Base-by-base conservation (phyloP, 306 rosid genomes). In the Luffa acutangula region DNA sequence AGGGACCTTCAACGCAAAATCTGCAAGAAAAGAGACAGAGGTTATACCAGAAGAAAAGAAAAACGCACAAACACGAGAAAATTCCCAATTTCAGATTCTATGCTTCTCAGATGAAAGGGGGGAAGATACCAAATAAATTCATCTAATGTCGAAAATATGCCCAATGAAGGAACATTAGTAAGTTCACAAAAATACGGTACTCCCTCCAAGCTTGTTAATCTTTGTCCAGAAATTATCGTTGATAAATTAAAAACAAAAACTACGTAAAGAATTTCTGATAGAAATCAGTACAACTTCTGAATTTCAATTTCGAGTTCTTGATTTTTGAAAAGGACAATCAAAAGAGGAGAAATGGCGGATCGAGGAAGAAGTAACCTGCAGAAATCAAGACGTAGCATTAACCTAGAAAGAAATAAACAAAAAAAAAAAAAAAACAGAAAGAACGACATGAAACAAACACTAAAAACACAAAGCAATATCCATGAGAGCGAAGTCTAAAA, bases 1-100 rank as follows among this genome's bases (percentile, higher is more conserved):
- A 39, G 96, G 87, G 18, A 76, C 87, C 15, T 83, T 80, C n/a
- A 80, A 81, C 37, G 89, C 88, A 83, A 85, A 88, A 83, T 92
- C 97, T 94, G 89, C 85, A 82, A 52, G 64, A 75, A 45, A 83
- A 25, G 7, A 31, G 42, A 31, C 11, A 77, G 11, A 52, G 72
- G 39, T 14, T 45, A 53, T 7, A 33, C n/a, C 62, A 49, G 39
- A n/a, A 54, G 48, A 42, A 11, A 25, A 25, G 31, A 25, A 9
- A 65, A 48, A 37, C 2, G n/a, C 10, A 14, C 45, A n/a, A 54
- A 36, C 72, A 20, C 18, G 20, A 37, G 18, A 8, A 62, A 33
- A 62, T 34, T 65, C 45, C 72, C 46, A 37, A 37, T 37, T 36
- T 15, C 46, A 65, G 8, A 41, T 33, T 62, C 9, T 62, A 62